A percentile compares a stretch with the other conserved stretches of the same genome.
These are phyloP conservation scores for Tulasnella sp. DNA, from an alignment of 768 basidiomycete genomes.

Conservation along the genomic window DNA sequence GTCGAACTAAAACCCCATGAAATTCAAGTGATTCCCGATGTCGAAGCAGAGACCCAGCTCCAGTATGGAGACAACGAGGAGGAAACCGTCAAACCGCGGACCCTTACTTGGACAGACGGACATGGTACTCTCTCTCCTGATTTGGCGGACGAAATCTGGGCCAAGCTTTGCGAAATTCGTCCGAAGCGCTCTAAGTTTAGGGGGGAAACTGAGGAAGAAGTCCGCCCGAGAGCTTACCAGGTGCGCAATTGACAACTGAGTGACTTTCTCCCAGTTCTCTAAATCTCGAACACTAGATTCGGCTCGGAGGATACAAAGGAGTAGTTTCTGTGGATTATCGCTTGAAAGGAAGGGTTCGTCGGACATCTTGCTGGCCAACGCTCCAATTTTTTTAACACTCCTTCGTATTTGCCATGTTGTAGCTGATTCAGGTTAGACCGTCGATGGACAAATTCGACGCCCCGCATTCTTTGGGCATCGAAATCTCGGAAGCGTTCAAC, in stretches of 20 bases:
- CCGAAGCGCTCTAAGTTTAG: background rate
- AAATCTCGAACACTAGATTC: constrained; percentile 50
- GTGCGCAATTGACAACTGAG: background rate
- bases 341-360: constrained; percentile 45
- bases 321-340: constrained; percentile 67
- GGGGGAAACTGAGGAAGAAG: constrained; percentile 43
- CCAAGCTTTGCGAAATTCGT: constrained; percentile 39
- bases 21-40: constrained; percentile 67
- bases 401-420: background rate
- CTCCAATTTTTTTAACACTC: background rate
- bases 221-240: constrained; percentile 51
- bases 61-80: background rate
- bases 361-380: background rate
- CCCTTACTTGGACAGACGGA: constrained; percentile 67
- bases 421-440: constrained; percentile 65
- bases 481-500: constrained; percentile 69
- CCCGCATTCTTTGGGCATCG: constrained; percentile 55
- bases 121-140: constrained; percentile 73
- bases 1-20: constrained; percentile 58
- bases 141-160: constrained; percentile 65
- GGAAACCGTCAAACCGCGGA: background rate
- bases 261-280: background rate
- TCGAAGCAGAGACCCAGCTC: constrained; percentile 44
- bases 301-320: constrained; percentile 83
- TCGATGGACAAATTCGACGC: constrained; percentile 80